Evolutionary conservation across 148 eudicot species (phyloP).

Genomic region (Suaeda aralocaspica): DNA sequence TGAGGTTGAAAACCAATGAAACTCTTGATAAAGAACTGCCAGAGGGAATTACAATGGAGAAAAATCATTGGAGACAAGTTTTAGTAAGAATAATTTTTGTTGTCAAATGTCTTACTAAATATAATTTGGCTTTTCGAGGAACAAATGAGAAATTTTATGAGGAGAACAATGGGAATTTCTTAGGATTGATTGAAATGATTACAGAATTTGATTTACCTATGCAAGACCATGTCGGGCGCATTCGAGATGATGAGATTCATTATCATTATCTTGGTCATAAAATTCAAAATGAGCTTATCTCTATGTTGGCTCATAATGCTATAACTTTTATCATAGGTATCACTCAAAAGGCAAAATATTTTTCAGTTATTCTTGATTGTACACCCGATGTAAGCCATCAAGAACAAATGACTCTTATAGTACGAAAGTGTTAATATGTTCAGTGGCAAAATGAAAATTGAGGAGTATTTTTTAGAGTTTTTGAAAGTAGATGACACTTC

Average conservation of each 20-base stretch:
- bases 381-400: conserved; percentile 12
- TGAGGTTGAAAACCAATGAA: too few relatives aligned
- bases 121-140: too few relatives aligned
- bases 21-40: too few relatives aligned
- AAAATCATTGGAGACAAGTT: too few relatives aligned
- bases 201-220: neutral
- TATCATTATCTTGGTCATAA: neutral
- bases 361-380: conserved; percentile 10
- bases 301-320: neutral
- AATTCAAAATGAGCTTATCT: neutral
- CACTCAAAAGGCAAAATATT: conserved; percentile 2
- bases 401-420: neutral
- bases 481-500: neutral
- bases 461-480: conserved; percentile 9
- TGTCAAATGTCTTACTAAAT: too few relatives aligned
- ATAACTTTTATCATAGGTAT: too few relatives aligned
- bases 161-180: neutral
- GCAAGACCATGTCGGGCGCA: neutral
- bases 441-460: neutral
- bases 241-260: too few relatives aligned
- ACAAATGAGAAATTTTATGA: neutral
- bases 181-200: neutral
- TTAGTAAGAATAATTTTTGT: too few relatives aligned
- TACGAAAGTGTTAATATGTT: neutral
- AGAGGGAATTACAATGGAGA: too few relatives aligned